Evolutionary conservation across 306 rosid genomes (phyloP).

Genomic region (Inga laurina): DNA sequence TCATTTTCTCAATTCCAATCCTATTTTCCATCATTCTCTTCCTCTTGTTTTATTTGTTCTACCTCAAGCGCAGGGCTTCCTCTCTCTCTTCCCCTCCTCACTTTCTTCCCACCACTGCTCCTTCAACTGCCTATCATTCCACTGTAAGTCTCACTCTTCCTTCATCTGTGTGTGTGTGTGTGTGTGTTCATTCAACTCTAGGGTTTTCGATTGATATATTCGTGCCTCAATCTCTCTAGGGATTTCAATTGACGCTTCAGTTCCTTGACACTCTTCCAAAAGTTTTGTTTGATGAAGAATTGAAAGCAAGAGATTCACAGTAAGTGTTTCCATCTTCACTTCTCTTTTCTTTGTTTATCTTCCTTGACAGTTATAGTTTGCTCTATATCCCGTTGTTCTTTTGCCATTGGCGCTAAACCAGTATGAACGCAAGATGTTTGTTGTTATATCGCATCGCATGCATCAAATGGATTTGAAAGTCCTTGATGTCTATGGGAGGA

Average conservation of each 20-base stretch:
- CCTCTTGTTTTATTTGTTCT: constrained; percentile 78
- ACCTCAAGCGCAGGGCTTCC: constrained; percentile 85
- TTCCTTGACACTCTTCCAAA: constrained; percentile 46
- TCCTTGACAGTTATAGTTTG: background rate
- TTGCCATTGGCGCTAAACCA: background rate
- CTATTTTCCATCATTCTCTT: constrained; percentile 80
- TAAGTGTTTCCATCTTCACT: background rate
- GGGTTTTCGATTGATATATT: background rate
- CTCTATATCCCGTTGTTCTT: background rate
- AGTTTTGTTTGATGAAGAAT: constrained; percentile 50
- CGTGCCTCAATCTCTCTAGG: background rate
- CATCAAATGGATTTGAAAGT: background rate
- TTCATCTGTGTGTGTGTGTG: background rate
- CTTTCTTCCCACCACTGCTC: background rate
- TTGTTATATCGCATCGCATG: background rate
- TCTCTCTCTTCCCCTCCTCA: constrained; percentile 36
- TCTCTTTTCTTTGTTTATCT: background rate
- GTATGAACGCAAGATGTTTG: background rate
- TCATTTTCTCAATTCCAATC: constrained; percentile 81
- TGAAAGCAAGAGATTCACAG: constrained; percentile 59
- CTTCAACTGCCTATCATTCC: background rate
- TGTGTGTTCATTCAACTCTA: background rate
- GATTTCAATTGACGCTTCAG: constrained; percentile 32
- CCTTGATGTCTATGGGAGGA: background rate
- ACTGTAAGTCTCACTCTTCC: constrained; percentile 5